Conservation (phyloP, 1,139 yeast species). For the Taphrina communis region DNA sequence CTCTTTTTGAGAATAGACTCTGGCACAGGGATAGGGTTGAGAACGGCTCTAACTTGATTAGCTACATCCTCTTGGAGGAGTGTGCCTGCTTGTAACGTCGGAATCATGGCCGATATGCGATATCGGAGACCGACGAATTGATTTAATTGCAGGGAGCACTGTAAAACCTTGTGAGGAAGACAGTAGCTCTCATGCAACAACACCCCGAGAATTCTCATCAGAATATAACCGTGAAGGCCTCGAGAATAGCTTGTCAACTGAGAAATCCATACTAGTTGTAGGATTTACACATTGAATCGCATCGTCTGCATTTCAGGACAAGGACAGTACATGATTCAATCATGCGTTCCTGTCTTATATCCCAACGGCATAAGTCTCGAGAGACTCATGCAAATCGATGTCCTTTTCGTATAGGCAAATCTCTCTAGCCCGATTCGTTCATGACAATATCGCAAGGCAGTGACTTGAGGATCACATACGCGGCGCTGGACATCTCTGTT, state of each 20-base stretch:
- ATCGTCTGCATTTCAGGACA: slow-evolving; percentile 30
- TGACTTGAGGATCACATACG: slow-evolving; percentile 11
- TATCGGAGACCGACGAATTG: slow-evolving; percentile 36
- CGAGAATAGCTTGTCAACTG: slow-evolving; percentile 18
- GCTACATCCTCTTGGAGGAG: slow-evolving; percentile 38
- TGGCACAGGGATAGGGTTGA: slow-evolving; percentile 61
- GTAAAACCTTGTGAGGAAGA: neutral
- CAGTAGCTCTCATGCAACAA: slow-evolving; percentile 31
- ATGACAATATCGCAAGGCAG: neutral
- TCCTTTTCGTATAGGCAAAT: neutral
- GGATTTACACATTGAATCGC: neutral
- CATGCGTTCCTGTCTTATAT: slow-evolving; percentile 24
- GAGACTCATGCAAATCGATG: neutral
- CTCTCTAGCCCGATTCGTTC: slow-evolving; percentile 7
- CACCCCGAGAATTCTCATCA: slow-evolving; percentile 14
- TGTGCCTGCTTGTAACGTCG: slow-evolving; percentile 22
- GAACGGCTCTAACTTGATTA: slow-evolving; percentile 46
- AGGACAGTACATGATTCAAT: slow-evolving; percentile 7
- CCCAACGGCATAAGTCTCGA: slow-evolving; percentile 25
- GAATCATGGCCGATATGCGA: slow-evolving; percentile 15
- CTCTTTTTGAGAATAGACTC: slow-evolving; percentile 96
- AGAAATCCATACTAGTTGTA: neutral
- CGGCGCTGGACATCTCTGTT: slow-evolving; percentile 24
- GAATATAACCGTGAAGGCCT: neutral
- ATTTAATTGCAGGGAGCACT: slow-evolving; percentile 34